Evolutionary conservation across 192 early-diverging fungal species (phyloP).

Genomic region (Gaertneriomyces semiglobifer): DNA sequence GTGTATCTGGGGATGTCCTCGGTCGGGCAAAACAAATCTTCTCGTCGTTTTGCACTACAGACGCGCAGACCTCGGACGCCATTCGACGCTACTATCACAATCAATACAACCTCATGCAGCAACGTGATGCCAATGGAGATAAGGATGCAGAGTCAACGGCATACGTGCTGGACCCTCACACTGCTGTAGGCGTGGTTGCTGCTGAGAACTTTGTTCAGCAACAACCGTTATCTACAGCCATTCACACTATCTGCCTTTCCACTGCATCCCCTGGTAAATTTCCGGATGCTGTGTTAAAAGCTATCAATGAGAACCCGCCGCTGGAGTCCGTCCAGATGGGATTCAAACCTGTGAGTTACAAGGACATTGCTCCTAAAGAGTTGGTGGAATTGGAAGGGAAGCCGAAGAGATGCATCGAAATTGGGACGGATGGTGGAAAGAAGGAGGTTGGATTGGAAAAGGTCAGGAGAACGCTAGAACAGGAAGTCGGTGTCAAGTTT

Average conservation of each 20-base stretch:
- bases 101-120: slow-evolving; percentile 31
- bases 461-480: slow-evolving; percentile 26
- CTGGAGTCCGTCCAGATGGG: slow-evolving; percentile 12
- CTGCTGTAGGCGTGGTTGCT: slow-evolving; percentile 88
- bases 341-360: slow-evolving; percentile 36
- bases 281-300: slow-evolving; percentile 80
- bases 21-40: slow-evolving; percentile 68
- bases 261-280: slow-evolving; percentile 98
- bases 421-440: slow-evolving; percentile 39
- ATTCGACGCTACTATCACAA: slow-evolving; percentile 68
- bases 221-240: not conserved
- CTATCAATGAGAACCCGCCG: slow-evolving; percentile 41
- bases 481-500: slow-evolving; percentile 22
- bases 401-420: slow-evolving; percentile 43
- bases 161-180: slow-evolving; percentile 94
- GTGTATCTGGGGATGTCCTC: slow-evolving; percentile 59
- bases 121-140: not conserved
- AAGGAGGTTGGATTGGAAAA: slow-evolving; percentile 20
- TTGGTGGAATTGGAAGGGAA: slow-evolving; percentile 42
- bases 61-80: slow-evolving; percentile 69
- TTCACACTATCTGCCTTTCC: slow-evolving; percentile 61
- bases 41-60: slow-evolving; percentile 68
- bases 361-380: slow-evolving; percentile 50
- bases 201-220: slow-evolving; percentile 52
- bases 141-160: not conserved